Percentiles rank a stretch among this genome's conserved stretches.
phyloP scores from a whole-genome alignment of 495 filamentous ascomycete species.

The Tuber aestivum region DNA sequence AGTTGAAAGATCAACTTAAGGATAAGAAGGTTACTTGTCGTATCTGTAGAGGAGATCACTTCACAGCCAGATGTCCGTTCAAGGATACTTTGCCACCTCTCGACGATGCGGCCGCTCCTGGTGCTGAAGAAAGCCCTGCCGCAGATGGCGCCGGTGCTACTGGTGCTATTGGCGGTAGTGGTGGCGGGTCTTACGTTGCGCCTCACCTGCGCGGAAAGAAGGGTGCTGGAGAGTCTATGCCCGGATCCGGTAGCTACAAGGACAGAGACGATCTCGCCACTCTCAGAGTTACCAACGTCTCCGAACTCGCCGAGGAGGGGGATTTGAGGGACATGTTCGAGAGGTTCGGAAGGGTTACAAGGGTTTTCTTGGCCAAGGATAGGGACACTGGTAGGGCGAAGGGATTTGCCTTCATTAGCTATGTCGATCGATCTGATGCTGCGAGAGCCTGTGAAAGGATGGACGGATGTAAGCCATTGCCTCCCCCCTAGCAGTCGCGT shows the following conservation, averaged over 20 bases:
- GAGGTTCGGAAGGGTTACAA: slow-evolving; percentile 88
- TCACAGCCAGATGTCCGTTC: slow-evolving; percentile 82
- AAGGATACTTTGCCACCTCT: slow-evolving; percentile 76
- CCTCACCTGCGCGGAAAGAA: slow-evolving; percentile 76
- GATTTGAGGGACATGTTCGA: slow-evolving; percentile 97
- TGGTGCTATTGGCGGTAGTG: slow-evolving; percentile 52
- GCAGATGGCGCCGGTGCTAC: slow-evolving; percentile 47
- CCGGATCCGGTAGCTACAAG: slow-evolving; percentile 68
- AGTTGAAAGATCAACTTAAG: slow-evolving; percentile 86
- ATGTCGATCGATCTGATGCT: slow-evolving; percentile 79
- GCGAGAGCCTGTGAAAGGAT: slow-evolving; percentile 90
- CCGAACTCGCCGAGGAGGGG: slow-evolving; percentile 90
- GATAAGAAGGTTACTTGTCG: slow-evolving; percentile 99
- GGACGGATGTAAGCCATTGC: slow-evolving; percentile 70
- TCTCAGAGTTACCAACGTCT: slow-evolving; percentile 93
- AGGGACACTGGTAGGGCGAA: slow-evolving; percentile 90
- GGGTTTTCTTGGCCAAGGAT: slow-evolving; percentile 93
- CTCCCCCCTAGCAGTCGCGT: not conserved
- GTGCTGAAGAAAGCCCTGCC: slow-evolving; percentile 52
- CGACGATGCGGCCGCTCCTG: slow-evolving; percentile 51
- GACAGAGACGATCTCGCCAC: slow-evolving; percentile 96
- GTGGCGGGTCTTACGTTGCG: slow-evolving; percentile 75
- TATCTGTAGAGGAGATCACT: slow-evolving; percentile 97
- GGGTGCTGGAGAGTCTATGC: slow-evolving; percentile 79
- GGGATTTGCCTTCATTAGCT: slow-evolving; percentile 98